Conservation (phyloP, 2,329 filamentous ascomycete genomes). For the Microcera coccophila region DNA sequence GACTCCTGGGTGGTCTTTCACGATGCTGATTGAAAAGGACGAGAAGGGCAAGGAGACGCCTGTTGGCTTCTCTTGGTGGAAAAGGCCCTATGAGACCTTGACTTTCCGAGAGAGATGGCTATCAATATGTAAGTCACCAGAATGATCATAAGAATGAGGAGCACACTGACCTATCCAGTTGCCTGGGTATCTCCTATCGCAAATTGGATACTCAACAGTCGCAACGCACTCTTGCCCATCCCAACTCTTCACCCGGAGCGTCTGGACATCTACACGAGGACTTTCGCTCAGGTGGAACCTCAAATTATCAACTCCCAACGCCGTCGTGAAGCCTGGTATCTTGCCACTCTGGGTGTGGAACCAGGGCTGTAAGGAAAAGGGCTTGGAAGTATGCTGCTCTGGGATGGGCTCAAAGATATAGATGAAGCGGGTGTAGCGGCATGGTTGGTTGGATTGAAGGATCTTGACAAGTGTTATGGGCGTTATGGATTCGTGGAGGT, state of each 20-base stretch:
- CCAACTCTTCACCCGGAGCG: slow-evolving; percentile 17
- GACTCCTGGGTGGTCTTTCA: slow-evolving; percentile 31
- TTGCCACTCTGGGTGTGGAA: slow-evolving; percentile 32
- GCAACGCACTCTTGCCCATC: slow-evolving; percentile 25
- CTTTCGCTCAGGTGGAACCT: slow-evolving; percentile 24
- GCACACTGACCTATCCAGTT: slow-evolving; percentile 14
- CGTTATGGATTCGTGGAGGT: slow-evolving; percentile 34
- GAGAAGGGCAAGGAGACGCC: slow-evolving; percentile 8
- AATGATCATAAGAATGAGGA: background rate
- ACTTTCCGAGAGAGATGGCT: slow-evolving; percentile 31
- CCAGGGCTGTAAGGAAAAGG: slow-evolving; percentile 31
- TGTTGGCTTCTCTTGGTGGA: slow-evolving; percentile 35
- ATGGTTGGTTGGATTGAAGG: slow-evolving; percentile 33
- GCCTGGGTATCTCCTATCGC: slow-evolving; percentile 32
- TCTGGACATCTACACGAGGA: slow-evolving; percentile 23
- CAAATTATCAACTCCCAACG: slow-evolving; percentile 25
- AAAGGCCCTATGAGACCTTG: slow-evolving; percentile 24
- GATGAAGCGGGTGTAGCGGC: slow-evolving; percentile 28
- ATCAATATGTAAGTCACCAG: slow-evolving; percentile 26
- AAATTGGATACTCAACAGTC: slow-evolving; percentile 20
- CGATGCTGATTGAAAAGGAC: slow-evolving; percentile 22
- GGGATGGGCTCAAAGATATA: slow-evolving; percentile 27
- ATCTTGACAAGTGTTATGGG: slow-evolving; percentile 31
- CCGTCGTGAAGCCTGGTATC: slow-evolving; percentile 33
- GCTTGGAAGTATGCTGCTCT: slow-evolving; percentile 30